phyloP scores from a whole-genome alignment of 1,284 basidiomycete species.

The Fomes fomentarius region DNA sequence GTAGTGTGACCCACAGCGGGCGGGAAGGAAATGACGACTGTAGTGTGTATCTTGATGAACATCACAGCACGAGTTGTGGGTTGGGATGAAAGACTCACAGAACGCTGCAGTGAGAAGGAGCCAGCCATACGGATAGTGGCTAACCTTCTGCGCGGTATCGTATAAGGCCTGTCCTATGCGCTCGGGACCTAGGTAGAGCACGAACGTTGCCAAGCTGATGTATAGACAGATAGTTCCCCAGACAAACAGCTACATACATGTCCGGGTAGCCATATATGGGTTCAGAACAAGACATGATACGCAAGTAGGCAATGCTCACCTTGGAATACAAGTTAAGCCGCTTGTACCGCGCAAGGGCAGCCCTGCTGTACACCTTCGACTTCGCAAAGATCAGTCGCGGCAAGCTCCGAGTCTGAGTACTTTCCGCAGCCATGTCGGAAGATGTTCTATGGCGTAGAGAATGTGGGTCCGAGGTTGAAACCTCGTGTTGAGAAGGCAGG shows the following conservation, averaged over 20 bases:
- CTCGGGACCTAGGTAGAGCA: slow-evolving; percentile 62
- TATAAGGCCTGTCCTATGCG: slow-evolving; percentile 73
- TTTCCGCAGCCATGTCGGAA: slow-evolving; percentile 6
- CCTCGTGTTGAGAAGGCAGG: slow-evolving; percentile 1
- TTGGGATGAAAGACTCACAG: slow-evolving; percentile 44
- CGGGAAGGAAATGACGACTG: slow-evolving; percentile 76
- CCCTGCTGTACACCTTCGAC: slow-evolving; percentile 36
- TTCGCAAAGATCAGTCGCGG: slow-evolving; percentile 8
- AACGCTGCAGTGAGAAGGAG: slow-evolving; percentile 54
- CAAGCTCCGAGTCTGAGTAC: neutral
- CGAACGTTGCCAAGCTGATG: slow-evolving; percentile 41
- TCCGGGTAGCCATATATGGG: neutral
- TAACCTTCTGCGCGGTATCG: slow-evolving; percentile 65
- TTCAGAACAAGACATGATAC: too few relatives aligned
- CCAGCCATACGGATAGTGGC: slow-evolving; percentile 64
- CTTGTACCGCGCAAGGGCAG: slow-evolving; percentile 44
- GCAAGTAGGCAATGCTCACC: slow-evolving; percentile 33
- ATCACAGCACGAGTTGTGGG: too few relatives aligned
- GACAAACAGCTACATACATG: slow-evolving; percentile 38
- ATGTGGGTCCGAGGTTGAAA: neutral
- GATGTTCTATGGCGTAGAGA: neutral
- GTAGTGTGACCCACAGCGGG: slow-evolving; percentile 80
- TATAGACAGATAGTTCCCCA: slow-evolving; percentile 51
- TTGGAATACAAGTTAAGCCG: slow-evolving; percentile 53
- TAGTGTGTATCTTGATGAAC: neutral